Evolutionary conservation across 768 basidiomycete species (phyloP), one percentile per base, ranked within the genome.

Genomic region (Suillus plorans): DNA sequence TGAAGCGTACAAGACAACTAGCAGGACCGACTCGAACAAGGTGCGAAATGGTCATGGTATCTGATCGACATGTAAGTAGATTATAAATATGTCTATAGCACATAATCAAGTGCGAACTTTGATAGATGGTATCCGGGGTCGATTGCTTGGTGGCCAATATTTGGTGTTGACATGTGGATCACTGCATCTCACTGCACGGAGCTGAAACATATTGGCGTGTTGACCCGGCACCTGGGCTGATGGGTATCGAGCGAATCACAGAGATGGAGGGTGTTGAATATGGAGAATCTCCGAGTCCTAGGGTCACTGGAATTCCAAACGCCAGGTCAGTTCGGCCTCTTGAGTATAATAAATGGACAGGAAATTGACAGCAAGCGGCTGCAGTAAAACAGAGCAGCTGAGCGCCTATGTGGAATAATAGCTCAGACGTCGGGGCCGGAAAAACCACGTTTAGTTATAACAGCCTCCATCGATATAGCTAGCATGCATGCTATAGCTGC

Each of bases 361-460:
- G 37, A 57, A 3, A 28, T 28, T 28, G 6, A 5, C 16, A 12
- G 9, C 37, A 28, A 14, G 31, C 31, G 31, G 5, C 31, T 31
- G 31, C 5, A 5, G 14, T 58, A 4, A 13, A 37, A 22, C 13
- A 90, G 95, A 97, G 77, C 96, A 99, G 64, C 86, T 84, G 1
- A 75, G 98, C 34, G 34, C 34, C 10, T 0, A 36, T 2, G 97
- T 3, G 97, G 95, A 5, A 94, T 72, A 44, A 97, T 84, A 0
- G 97, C 98, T 3, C 97, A 97, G 94, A 71, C 0, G 94, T 90
- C 25, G 73, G 95, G 96, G 98, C 31, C 31, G 31, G 31, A 31
- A 5, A 31, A 31, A 31, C 62, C 12, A 39, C 34, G 16, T 6
- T n/a, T 12, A 12, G 45, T 47, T 13, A 22, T n/a, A n/a, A 47